Conservation (phyloP, 2,329 filamentous ascomycete genomes). For the Fusarium sp. region DNA sequence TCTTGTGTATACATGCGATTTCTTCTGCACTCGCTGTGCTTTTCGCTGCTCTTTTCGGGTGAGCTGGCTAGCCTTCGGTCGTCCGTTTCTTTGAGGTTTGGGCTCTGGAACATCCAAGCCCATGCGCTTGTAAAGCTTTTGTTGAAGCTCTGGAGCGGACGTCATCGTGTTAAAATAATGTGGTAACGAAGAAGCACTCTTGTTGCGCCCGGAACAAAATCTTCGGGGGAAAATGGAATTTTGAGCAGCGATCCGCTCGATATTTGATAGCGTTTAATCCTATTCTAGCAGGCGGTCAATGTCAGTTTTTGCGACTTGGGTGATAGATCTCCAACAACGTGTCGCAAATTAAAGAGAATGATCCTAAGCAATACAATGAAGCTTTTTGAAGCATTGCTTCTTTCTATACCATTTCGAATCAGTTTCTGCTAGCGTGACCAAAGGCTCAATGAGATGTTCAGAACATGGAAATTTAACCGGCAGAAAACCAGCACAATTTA, state of each 20-base stretch:
- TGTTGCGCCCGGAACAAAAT: background rate
- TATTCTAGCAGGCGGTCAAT: constrained; percentile 27
- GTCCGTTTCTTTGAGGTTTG: constrained; percentile 25
- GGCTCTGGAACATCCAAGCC: constrained; percentile 50
- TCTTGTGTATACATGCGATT: constrained; percentile 54
- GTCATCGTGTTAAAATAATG: constrained; percentile 19
- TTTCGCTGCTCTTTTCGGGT: constrained; percentile 75
- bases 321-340: background rate
- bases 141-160: constrained; percentile 52
- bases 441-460: background rate
- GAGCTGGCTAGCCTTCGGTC: constrained; percentile 31
- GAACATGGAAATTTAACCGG: constrained; percentile 2
- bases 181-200: background rate
- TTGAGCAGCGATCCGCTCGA: constrained; percentile 16
- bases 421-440: no score
- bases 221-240: constrained; percentile 4
- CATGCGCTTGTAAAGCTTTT: constrained; percentile 55
- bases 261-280: constrained; percentile 7
- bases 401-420: accelerated
- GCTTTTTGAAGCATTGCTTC: accelerated
- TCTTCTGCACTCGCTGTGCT: constrained; percentile 72
- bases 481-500: constrained; percentile 10
- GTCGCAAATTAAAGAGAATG: background rate
- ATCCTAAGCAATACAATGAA: background rate
- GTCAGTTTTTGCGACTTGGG: background rate